Evolutionary conservation across 2,329 filamentous ascomycete genomes (phyloP).

Genomic region (Lomentospora prolificans): DNA sequence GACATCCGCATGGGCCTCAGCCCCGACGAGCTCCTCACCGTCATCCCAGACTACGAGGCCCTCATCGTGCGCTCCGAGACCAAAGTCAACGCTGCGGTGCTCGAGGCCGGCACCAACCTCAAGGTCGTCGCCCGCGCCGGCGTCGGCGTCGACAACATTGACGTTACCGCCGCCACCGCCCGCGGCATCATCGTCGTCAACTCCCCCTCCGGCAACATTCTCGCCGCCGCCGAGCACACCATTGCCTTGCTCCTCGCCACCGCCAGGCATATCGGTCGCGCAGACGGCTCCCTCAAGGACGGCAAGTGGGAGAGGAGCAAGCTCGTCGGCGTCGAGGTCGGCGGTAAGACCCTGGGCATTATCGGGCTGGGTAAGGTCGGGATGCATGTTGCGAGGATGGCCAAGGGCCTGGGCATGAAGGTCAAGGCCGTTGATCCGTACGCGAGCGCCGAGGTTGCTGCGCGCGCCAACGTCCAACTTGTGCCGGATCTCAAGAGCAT

Average conservation of each 20-base stretch:
- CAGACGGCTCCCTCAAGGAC: conserved; percentile 57
- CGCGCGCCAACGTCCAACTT: conserved; percentile 55
- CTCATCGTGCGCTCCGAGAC: conserved; percentile 75
- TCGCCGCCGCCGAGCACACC: conserved; percentile 71
- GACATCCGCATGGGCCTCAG: conserved; percentile 55
- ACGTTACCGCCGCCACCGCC: conserved; percentile 61
- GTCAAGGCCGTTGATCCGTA: conserved; percentile 70
- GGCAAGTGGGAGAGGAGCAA: conserved; percentile 67
- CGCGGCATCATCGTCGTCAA: conserved; percentile 74
- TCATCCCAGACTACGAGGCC: conserved; percentile 64
- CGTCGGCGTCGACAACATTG: conserved; percentile 75
- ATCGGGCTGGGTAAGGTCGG: conserved; percentile 79
- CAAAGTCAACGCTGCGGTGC: conserved; percentile 61
- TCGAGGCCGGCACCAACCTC: conserved; percentile 56
- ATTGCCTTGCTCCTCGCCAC: conserved; percentile 60
- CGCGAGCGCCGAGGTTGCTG: conserved; percentile 62
- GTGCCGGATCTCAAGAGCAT: conserved; percentile 43
- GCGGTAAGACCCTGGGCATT: conserved; percentile 66
- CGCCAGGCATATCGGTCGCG: conserved; percentile 50
- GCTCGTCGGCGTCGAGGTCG: conserved; percentile 68
- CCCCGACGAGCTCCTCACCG: conserved; percentile 50
- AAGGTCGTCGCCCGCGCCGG: conserved; percentile 73
- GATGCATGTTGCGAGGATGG: conserved; percentile 70
- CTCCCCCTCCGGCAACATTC: conserved; percentile 68
- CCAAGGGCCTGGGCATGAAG: conserved; percentile 66